Evolutionary conservation across 1,139 yeast genomes (phyloP).

Genomic region (Debaryomyces subglobosus): DNA sequence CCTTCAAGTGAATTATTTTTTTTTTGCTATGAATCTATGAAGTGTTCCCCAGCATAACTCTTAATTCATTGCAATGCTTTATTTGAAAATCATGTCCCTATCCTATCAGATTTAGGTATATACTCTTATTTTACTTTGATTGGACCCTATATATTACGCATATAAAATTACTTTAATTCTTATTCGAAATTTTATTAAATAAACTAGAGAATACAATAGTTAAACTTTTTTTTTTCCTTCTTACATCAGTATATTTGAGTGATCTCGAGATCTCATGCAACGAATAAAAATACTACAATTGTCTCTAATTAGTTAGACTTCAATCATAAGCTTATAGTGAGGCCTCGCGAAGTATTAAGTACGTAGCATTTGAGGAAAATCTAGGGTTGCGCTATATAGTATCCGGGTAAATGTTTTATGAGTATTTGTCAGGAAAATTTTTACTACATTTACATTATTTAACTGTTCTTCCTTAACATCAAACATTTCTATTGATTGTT

Average conservation of each 20-base stretch:
- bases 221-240: background rate
- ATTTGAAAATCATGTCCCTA: background rate
- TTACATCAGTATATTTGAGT: background rate
- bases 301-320: no score
- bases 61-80: background rate
- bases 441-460: background rate
- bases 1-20: background rate
- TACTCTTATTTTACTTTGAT: background rate
- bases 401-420: background rate
- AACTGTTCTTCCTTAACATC: background rate
- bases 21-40: background rate
- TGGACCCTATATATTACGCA: constrained; percentile 1
- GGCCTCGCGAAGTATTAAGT: no score
- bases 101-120: background rate
- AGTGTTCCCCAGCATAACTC: background rate
- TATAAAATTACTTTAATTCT: constrained; percentile 1
- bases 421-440: background rate
- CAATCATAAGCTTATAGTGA: no score
- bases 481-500: background rate
- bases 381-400: background rate
- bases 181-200: background rate
- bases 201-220: background rate
- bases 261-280: background rate
- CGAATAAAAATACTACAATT: background rate
- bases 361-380: background rate